Evolutionary conservation across 2,329 filamentous ascomycete genomes (phyloP), one percentile per base, ranked within the genome.

Genomic region (Cercospora canescens): DNA sequence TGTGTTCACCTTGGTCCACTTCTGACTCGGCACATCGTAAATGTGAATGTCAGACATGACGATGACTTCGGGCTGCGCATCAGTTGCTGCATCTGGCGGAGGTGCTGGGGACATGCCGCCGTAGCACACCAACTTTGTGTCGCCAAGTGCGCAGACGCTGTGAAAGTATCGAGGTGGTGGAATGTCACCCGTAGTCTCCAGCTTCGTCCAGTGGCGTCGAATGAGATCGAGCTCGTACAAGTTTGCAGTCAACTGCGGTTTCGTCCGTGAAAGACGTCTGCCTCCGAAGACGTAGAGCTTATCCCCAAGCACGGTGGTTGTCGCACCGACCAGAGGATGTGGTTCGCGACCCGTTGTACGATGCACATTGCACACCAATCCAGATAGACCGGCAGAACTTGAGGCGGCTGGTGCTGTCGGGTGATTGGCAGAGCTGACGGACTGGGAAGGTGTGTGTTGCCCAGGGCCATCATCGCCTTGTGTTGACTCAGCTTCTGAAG

Each of bases 31-130:
- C 1, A 95, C 92, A 77, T 99, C 94, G 78, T 93, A 98, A 34
- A 99, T 92, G 79, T 98, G 92, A 63, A 98, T 93, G 79, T 99
- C 95, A 6, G 94, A 97, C 94, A 99, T 97, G 64, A 98, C 95
- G 1, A 93, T 90, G 4, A 98, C 92, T 52, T 79, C 76, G 2
- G 73, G 70, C 54, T 74, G 74, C 9, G 65, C 70, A 75, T 97
- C 94, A 39, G 93, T 89, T 72, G 93, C 91, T 62, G 88, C 83
- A 69, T 94, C 91, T 0, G 75, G 70, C 30, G 71, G 74, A 9
- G 76, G 76, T 54, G 80, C 78, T 1, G 94, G 94, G 9, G 94
- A 97, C 95, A 99, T 99, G 72, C 95, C 95, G 65, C 95, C 95
- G 79, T 98, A 99, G 79, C 94, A 98, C 3, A 99, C 94, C 78